Percentiles rank a stretch among this genome's conserved stretches.
Conservation (phyloP, 805 yeast species). For the Brettanomyces bruxellensis region DNA sequence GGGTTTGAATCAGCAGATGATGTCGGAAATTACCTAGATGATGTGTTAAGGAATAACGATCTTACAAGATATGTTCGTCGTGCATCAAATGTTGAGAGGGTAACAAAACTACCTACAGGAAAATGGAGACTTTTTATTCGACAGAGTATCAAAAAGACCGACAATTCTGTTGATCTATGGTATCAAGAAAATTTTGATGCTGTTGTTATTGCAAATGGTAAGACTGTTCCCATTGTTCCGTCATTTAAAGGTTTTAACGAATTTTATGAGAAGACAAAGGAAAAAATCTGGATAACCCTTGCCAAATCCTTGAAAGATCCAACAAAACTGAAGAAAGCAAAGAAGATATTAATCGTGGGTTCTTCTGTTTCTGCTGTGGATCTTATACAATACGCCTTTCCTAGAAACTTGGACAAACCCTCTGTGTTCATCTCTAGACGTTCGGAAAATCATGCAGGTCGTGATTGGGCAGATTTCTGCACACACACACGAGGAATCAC, state of each 20-base stretch:
- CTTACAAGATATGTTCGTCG: conserved; percentile 28
- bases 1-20: conserved; percentile 22
- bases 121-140: conserved; percentile 28
- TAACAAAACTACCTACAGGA: conserved; percentile 19
- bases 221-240: conserved; percentile 52
- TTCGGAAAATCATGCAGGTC: background rate
- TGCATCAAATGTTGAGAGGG: conserved; percentile 33
- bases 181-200: conserved; percentile 46
- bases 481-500: conserved; percentile 10
- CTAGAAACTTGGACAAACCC: conserved; percentile 17
- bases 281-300: conserved; percentile 41
- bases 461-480: conserved; percentile 7
- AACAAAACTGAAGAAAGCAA: conserved; percentile 27
- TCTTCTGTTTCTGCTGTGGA: conserved; percentile 33
- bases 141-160: conserved; percentile 5
- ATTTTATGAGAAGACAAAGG: conserved; percentile 30
- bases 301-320: conserved; percentile 45
- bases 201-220: conserved; percentile 56
- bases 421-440: conserved; percentile 13
- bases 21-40: conserved; percentile 10
- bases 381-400: conserved; percentile 28
- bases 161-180: conserved; percentile 23
- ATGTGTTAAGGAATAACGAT: conserved; percentile 13
- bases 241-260: conserved; percentile 20
- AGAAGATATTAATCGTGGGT: conserved; percentile 36